These are phyloP conservation scores for Aspergillus sojae DNA, from an alignment of 2,329 filamentous ascomycete species.

Conservation along the genomic window DNA sequence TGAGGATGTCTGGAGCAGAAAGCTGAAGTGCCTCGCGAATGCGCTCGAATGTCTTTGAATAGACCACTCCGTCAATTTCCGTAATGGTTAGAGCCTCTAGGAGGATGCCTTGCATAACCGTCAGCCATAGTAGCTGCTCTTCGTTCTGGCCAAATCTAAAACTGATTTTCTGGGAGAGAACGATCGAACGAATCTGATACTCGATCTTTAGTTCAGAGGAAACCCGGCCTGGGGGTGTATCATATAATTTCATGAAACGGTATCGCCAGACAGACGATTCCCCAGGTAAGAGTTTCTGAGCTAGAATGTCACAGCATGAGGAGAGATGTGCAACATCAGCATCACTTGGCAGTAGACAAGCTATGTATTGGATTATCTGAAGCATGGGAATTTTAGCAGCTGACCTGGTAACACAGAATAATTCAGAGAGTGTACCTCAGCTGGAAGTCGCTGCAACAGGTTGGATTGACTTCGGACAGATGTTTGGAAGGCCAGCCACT, in stretches of 20 bases:
- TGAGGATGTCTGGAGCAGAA: no score
- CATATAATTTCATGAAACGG: constrained; percentile 35
- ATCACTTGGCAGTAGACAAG: constrained; percentile 31
- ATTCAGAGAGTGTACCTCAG: constrained; percentile 13
- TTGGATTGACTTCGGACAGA: background rate
- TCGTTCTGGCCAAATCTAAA: no score
- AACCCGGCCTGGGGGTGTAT: no score
- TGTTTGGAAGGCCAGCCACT: background rate
- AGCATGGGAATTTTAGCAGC: background rate
- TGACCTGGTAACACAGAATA: background rate
- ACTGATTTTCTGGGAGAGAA: no score
- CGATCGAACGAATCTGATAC: no score
- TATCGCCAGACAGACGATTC: constrained; percentile 38
- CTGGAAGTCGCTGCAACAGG: constrained; percentile 11
- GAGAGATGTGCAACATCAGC: constrained; percentile 35
- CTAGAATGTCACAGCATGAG: constrained; percentile 29
- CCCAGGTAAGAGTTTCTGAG: constrained; percentile 26
- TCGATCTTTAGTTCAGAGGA: no score
- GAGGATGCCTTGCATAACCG: no score
- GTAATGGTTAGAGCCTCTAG: no score
- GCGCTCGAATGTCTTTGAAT: no score
- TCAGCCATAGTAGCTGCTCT: no score
- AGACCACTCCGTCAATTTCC: no score
- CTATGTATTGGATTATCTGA: constrained; percentile 38
- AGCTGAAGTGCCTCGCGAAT: no score